Percentiles rank a stretch among this genome's conserved stretches.
Evolutionary conservation across 2,329 filamentous ascomycete species (phyloP).

Genomic region (Xylariomycetidae sp.): DNA sequence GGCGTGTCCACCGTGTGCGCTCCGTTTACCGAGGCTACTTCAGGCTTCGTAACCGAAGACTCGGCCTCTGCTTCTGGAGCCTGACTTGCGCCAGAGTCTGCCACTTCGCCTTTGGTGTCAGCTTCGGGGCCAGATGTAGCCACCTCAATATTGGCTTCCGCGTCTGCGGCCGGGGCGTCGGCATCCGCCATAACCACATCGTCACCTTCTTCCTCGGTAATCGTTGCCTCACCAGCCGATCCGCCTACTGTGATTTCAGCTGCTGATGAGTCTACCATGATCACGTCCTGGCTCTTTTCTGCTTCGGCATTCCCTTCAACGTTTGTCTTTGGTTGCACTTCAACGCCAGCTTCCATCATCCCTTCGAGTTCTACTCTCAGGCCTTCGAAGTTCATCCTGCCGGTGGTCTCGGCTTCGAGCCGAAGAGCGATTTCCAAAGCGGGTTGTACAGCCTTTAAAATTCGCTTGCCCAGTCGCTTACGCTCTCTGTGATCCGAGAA

Average conservation of each 20-base stretch:
- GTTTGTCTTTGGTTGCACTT: conserved; percentile 37
- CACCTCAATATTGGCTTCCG: conserved; percentile 39
- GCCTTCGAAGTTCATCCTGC: conserved; percentile 62
- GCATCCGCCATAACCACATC: conserved; percentile 33
- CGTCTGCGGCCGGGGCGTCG: conserved; percentile 29
- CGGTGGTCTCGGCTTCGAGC: conserved; percentile 75
- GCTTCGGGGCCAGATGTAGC: conserved; percentile 35
- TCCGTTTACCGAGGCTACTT: conserved; percentile 22
- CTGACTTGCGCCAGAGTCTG: conserved; percentile 23
- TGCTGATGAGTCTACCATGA: conserved; percentile 45
- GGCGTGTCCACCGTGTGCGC: conserved; percentile 35
- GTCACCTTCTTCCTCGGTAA: conserved; percentile 27
- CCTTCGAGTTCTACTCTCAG: conserved; percentile 68
- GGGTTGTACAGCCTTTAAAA: conserved; percentile 76
- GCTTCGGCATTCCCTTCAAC: conserved; percentile 32
- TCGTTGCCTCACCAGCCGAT: conserved; percentile 22
- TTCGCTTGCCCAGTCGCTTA: conserved; percentile 80
- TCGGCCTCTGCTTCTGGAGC: conserved; percentile 20
- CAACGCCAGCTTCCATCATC: conserved; percentile 64
- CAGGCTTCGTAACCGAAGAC: conserved; percentile 18
- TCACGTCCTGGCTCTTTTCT: conserved; percentile 38
- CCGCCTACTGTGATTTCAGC: conserved; percentile 40
- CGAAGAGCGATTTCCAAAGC: conserved; percentile 68
- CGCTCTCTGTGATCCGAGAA: conserved; percentile 71
- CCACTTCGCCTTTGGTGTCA: conserved; percentile 21